These are phyloP conservation scores for Tricholoma sp. DNA, from an alignment of 768 basidiomycete genomes.

Conservation along the genomic window DNA sequence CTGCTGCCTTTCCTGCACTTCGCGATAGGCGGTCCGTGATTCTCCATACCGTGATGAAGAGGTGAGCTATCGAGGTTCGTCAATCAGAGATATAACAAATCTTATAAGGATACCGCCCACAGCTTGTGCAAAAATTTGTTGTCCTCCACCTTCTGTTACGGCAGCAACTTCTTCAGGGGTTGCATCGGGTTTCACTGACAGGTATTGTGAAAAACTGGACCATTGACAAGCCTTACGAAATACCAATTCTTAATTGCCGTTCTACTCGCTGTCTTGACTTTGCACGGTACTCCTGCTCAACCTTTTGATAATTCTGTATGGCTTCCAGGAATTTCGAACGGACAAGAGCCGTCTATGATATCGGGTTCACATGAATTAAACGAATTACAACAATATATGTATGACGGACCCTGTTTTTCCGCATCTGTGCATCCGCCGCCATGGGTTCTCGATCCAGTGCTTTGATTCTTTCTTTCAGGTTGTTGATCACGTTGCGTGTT, in stretches of 20 bases:
- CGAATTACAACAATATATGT: not conserved
- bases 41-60: constrained; percentile 80
- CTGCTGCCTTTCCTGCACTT: constrained; percentile 85
- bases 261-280: constrained; percentile 64
- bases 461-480: constrained; percentile 56
- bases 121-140: constrained; percentile 76
- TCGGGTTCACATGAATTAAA: not conserved
- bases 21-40: constrained; percentile 74
- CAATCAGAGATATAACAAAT: not conserved
- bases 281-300: constrained; percentile 65
- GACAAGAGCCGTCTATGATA: constrained; percentile 47
- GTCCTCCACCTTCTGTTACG: constrained; percentile 57
- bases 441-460: constrained; percentile 36
- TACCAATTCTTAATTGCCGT: constrained; percentile 76
- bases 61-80: constrained; percentile 45
- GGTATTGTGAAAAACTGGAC: not conserved
- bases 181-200: constrained; percentile 79
- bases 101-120: constrained; percentile 29
- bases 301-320: constrained; percentile 71
- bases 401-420: constrained; percentile 32
- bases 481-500: constrained; percentile 53
- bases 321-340: constrained; percentile 70
- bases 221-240: constrained; percentile 6
- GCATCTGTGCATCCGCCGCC: constrained; percentile 30
- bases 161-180: constrained; percentile 74